phyloP scores from a whole-genome alignment of 2,329 filamentous ascomycete species.

The Talaromyces sp. region DNA sequence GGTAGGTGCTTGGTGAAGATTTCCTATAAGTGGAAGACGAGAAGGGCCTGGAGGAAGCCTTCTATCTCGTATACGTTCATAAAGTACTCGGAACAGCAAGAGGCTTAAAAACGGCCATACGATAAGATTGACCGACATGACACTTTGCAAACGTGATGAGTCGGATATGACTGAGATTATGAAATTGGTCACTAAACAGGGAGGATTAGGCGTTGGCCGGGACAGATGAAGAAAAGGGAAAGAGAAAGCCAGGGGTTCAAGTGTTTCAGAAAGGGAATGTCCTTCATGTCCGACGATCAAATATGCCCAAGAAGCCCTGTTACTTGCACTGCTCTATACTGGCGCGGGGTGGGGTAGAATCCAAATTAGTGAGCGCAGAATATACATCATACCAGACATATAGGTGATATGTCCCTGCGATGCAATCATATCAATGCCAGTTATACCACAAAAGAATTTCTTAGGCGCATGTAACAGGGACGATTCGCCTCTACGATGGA shows the following conservation, averaged over 20 bases:
- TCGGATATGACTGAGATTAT: not conserved
- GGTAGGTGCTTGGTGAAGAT: conserved; percentile 23
- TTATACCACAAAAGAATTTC: not conserved
- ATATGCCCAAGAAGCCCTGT: too few species aligned
- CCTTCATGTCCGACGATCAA: too few species aligned
- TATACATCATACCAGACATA: too few species aligned
- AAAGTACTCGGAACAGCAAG: not conserved
- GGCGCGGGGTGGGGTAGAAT: too few species aligned
- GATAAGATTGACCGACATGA: not conserved
- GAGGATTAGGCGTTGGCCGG: too few species aligned
- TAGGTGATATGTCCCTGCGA: not conserved
- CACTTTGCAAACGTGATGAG: not conserved
- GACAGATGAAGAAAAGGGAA: not conserved
- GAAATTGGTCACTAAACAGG: not conserved
- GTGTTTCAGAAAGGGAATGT: too few species aligned
- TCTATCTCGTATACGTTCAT: conserved; percentile 2
- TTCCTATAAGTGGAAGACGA: conserved; percentile 26
- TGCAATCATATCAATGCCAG: not conserved
- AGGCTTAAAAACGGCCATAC: not conserved
- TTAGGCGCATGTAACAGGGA: not conserved
- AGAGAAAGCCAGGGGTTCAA: too few species aligned
- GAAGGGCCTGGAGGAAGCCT: conserved; percentile 24
- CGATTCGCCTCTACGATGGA: not conserved
- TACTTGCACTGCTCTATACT: too few species aligned
- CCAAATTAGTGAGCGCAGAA: too few species aligned